These are phyloP conservation scores for Gracilariopsis chorda DNA, from an alignment of 23 red algal genomes.

Conservation along the genomic window DNA sequence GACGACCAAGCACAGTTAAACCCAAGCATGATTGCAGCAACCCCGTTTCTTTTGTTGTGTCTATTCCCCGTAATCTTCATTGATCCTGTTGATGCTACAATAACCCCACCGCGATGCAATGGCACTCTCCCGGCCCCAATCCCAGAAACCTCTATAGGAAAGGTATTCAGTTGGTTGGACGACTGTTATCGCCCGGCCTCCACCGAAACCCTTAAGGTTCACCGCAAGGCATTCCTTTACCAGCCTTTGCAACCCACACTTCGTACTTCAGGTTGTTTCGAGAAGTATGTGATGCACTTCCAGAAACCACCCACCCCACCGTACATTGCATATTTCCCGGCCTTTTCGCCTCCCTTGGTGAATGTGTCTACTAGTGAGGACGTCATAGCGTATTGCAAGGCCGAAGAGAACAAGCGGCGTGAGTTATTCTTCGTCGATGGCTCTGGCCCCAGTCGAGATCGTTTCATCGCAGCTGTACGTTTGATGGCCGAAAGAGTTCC, in stretches of 20 bases:
- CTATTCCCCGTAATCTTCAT: neutral
- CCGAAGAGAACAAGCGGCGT: neutral
- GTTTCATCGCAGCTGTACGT: neutral
- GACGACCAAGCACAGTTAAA: too few relatives aligned
- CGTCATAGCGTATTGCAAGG: neutral
- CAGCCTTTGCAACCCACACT: neutral
- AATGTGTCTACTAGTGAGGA: neutral
- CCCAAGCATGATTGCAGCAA: neutral
- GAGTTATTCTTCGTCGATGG: neutral
- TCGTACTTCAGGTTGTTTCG: neutral
- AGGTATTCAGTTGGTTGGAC: neutral
- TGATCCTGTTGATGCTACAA: neutral
- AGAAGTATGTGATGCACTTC: conserved; percentile 10
- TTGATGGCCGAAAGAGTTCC: neutral
- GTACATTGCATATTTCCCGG: neutral
- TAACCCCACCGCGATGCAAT: neutral
- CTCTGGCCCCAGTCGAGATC: neutral
- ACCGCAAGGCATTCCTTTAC: neutral
- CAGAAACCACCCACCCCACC: neutral
- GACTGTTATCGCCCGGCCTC: conserved; percentile 1
- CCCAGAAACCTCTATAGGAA: neutral
- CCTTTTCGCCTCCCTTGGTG: neutral
- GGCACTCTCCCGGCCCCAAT: neutral
- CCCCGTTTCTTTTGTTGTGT: neutral
- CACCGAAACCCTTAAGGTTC: neutral